These are phyloP conservation scores for Penicillium sp. DNA, from an alignment of 2,329 filamentous ascomycete species.

Conservation along the genomic window DNA sequence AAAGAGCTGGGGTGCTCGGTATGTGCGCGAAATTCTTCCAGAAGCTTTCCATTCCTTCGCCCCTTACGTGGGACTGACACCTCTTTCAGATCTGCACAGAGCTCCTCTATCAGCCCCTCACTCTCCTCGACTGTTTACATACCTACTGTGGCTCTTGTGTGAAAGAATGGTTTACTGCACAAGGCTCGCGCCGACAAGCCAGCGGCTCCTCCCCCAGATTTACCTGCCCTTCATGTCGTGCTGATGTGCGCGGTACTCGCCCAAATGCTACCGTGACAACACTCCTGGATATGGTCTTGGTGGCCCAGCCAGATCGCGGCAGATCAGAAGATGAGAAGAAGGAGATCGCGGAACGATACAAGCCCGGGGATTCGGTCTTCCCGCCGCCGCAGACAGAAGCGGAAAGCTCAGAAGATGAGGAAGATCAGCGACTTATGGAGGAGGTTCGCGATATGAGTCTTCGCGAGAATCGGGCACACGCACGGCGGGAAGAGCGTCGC, in stretches of 20 bases:
- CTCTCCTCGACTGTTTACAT: constrained; percentile 88
- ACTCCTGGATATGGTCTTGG: constrained; percentile 82
- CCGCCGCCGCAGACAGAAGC: constrained; percentile 54
- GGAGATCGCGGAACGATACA: constrained; percentile 74
- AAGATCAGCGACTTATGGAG: constrained; percentile 68
- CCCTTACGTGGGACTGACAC: constrained; percentile 15
- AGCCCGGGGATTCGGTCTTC: constrained; percentile 76
- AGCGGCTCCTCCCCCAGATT: constrained; percentile 57
- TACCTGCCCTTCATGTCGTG: constrained; percentile 91
- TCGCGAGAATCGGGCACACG: constrained; percentile 40
- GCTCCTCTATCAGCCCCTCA: constrained; percentile 85
- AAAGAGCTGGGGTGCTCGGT: constrained; percentile 95
- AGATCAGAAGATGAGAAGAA: constrained; percentile 71
- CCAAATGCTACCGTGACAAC: constrained; percentile 90
- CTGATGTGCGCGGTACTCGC: constrained; percentile 78
- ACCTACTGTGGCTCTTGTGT: constrained; percentile 95
- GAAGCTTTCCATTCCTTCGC: constrained; percentile 13
- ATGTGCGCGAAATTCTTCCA: constrained; percentile 43
- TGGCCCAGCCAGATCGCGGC: constrained; percentile 72
- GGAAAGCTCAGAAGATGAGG: constrained; percentile 47
- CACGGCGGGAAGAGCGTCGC: constrained; percentile 28
- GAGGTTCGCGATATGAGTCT: constrained; percentile 73
- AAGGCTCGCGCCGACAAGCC: constrained; percentile 58
- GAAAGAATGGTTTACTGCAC: constrained; percentile 92
- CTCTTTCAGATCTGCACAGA: constrained; percentile 85